A percentile compares a stretch with the other conserved stretches of the same genome.
Conservation (phyloP, 2,329 filamentous ascomycete genomes). For the Graphiopsis chlorocephala region DNA sequence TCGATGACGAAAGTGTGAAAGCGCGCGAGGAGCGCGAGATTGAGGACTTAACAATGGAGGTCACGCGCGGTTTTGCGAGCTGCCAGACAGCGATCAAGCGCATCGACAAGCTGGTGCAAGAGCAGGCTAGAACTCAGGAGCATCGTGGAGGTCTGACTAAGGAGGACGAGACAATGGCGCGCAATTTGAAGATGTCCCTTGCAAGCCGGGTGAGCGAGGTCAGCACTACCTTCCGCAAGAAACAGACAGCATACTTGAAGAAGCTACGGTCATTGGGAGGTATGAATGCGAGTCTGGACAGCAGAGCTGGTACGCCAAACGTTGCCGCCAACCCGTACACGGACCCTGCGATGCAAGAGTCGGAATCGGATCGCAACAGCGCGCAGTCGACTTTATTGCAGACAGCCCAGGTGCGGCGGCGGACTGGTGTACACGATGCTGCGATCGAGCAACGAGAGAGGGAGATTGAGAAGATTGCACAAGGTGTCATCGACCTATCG, state of each 20-base stretch:
- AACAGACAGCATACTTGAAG: slow-evolving; percentile 93
- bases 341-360: slow-evolving; percentile 87
- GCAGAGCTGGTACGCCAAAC: slow-evolving; percentile 40
- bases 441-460: slow-evolving; percentile 88
- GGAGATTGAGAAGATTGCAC: slow-evolving; percentile 96
- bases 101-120: slow-evolving; percentile 81
- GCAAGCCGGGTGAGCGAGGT: slow-evolving; percentile 24
- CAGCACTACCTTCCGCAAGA: slow-evolving; percentile 90
- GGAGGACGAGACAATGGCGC: slow-evolving; percentile 92
- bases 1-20: slow-evolving; percentile 92
- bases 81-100: slow-evolving; percentile 87
- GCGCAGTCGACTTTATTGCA: slow-evolving; percentile 86
- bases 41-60: slow-evolving; percentile 82
- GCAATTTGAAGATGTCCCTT: slow-evolving; percentile 72
- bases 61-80: slow-evolving; percentile 83
- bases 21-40: slow-evolving; percentile 84
- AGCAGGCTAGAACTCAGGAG: slow-evolving; percentile 58
- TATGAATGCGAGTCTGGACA: slow-evolving; percentile 49
- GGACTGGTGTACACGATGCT: slow-evolving; percentile 69
- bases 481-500: slow-evolving; percentile 94
- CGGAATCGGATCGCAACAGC: slow-evolving; percentile 87
- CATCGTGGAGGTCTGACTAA: slow-evolving; percentile 63
- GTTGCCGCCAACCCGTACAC: slow-evolving; percentile 62
- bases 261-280: slow-evolving; percentile 46
- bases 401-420: slow-evolving; percentile 58